Conservation (phyloP, 768 basidiomycete genomes). For the Cyclocybe aegerita region DNA sequence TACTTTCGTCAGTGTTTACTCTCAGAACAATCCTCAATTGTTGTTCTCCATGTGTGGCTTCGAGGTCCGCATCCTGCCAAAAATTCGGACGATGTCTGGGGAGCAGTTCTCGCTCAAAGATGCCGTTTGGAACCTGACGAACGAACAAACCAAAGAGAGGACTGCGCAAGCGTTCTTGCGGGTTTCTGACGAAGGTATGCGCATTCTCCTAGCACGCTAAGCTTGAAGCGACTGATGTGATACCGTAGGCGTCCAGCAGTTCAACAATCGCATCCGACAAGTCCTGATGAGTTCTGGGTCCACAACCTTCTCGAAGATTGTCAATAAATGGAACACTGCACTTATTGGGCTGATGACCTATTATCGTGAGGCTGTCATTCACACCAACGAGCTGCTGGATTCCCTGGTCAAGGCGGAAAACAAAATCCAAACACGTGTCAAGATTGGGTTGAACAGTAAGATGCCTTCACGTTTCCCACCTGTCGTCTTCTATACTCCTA, state of each 20-base stretch:
- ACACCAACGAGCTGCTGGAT: constrained; percentile 95
- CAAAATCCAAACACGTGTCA: constrained; percentile 99
- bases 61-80: constrained; percentile 95
- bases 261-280: constrained; percentile 96
- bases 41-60: constrained; percentile 99
- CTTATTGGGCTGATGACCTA: constrained; percentile 97
- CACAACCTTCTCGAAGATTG: constrained; percentile 98
- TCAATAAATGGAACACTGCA: constrained; percentile 97
- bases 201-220: constrained; percentile 1
- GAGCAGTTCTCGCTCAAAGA: constrained; percentile 98
- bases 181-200: constrained; percentile 86
- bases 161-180: constrained; percentile 98
- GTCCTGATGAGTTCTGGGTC: constrained; percentile 99
- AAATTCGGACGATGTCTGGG: constrained; percentile 92
- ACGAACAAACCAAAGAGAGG: constrained; percentile 96
- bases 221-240: neutral
- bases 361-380: constrained; percentile 96
- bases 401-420: constrained; percentile 98
- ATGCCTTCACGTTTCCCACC: constrained; percentile 99
- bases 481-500: constrained; percentile 94
- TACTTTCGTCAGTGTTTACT: constrained; percentile 95
- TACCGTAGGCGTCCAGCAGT: constrained; percentile 78
- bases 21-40: constrained; percentile 95
- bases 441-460: constrained; percentile 98
- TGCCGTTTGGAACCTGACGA: constrained; percentile 95